A percentile compares a stretch with the other conserved stretches of the same genome.
Conservation (phyloP, 768 basidiomycete genomes). For the Gymnopilus junonius region DNA sequence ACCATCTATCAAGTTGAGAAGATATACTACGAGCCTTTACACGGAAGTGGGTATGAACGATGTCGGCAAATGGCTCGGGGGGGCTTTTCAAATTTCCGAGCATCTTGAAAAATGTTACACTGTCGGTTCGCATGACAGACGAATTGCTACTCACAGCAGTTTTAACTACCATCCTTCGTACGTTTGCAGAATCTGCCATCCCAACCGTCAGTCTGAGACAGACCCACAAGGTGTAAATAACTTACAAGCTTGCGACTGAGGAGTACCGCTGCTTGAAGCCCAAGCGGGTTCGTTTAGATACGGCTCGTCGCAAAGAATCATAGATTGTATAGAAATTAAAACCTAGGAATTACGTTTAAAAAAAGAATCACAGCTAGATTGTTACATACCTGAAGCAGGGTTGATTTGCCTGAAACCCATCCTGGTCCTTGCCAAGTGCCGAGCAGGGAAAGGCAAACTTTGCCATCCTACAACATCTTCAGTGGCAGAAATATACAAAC, state of each 20-base stretch:
- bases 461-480: slow-evolving; percentile 66
- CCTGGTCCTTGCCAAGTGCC: slow-evolving; percentile 96
- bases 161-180: slow-evolving; percentile 89
- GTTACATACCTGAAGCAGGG: slow-evolving; percentile 73
- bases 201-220: background rate
- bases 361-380: background rate
- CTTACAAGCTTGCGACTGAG: slow-evolving; percentile 79
- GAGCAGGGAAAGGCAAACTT: slow-evolving; percentile 90
- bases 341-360: slow-evolving; percentile 55
- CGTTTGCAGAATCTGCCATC: slow-evolving; percentile 81
- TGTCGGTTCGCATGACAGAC: background rate
- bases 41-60: slow-evolving; percentile 90
- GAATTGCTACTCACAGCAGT: slow-evolving; percentile 66
- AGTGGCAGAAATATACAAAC: background rate
- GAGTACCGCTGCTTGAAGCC: slow-evolving; percentile 73
- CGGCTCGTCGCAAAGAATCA: slow-evolving; percentile 95
- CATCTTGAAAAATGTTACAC: slow-evolving; percentile 56
- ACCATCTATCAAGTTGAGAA: slow-evolving; percentile 81
- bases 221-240: slow-evolving; percentile 4
- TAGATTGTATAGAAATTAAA: slow-evolving; percentile 93
- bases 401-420: slow-evolving; percentile 90
- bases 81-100: slow-evolving; percentile 80
- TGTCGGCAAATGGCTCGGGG: slow-evolving; percentile 84
- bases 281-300: slow-evolving; percentile 94
- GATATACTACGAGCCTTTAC: slow-evolving; percentile 76